phyloP scores from a whole-genome alignment of 257 asterid species.

The Jaltomata sinuosa region DNA sequence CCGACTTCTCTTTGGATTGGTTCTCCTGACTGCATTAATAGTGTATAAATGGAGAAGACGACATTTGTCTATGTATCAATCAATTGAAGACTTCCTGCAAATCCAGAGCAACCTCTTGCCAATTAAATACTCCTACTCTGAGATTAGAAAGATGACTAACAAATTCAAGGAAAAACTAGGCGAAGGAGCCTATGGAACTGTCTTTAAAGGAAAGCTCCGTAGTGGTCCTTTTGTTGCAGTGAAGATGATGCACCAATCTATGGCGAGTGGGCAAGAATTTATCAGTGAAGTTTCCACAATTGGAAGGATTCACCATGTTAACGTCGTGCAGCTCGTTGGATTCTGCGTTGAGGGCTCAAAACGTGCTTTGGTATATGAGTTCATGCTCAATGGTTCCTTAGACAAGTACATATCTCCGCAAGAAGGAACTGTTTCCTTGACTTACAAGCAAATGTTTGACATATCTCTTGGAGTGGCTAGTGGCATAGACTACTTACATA shows the following conservation, averaged over 20 bases:
- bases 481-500: conserved; percentile 37
- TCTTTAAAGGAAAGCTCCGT: conserved; percentile 39
- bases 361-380: conserved; percentile 35
- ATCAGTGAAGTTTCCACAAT: conserved; percentile 26
- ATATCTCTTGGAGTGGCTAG: conserved; percentile 34
- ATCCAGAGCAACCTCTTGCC: conserved; percentile 25
- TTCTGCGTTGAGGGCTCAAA: conserved; percentile 31
- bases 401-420: conserved; percentile 17
- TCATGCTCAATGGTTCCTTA: conserved; percentile 33
- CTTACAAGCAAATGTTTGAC: conserved; percentile 23
- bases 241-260: conserved; percentile 24
- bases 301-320: conserved; percentile 34
- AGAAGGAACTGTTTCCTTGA: conserved; percentile 10
- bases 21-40: conserved; percentile 18
- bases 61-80: conserved; percentile 21
- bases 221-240: conserved; percentile 43
- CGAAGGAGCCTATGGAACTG: conserved; percentile 37
- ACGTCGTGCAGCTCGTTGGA: conserved; percentile 35
- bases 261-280: conserved; percentile 30
- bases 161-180: conserved; percentile 39
- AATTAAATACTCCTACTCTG: conserved; percentile 31
- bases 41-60: conserved; percentile 19
- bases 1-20: conserved; percentile 26
- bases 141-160: conserved; percentile 36
- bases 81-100: conserved; percentile 29